Base-by-base conservation (phyloP, 257 asterid species). In the Coffea canephora region DNA sequence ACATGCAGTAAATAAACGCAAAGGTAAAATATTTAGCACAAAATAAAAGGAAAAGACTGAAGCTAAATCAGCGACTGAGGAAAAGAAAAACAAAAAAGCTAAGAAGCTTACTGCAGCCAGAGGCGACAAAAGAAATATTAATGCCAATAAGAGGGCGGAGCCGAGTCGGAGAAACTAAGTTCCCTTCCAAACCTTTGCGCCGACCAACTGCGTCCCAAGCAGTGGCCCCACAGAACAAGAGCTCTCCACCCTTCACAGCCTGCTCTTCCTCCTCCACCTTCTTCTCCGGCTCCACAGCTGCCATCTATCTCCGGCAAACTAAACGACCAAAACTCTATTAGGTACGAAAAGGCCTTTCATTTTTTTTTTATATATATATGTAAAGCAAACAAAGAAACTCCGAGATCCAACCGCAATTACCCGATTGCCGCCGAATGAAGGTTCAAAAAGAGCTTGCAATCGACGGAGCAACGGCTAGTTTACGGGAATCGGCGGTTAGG, bases 191-290 rank as follows among this genome's bases (percentile, higher is more conserved):
- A 31, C 88, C 87, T 84, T 87, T 88, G 73, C 94, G 90, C 67
- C 96, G 96, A n/a, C 99, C 99, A 88, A 96, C 78, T 25, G 87
- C 85, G 71, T 92, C 97, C 99, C 99, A 96, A 13, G 90, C 83
- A 50, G 97, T 92, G 7, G 97, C 87, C 11, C 99, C 99, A 83
- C 98, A 92, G 84, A 91, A 96, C 80, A 94, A 88, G 52, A 96
- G 62, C 91, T 94, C 98, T 23, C 99, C 99, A 41, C 94, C 93
- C 81, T 85, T 88, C 73, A 85, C 88, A 46, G n/a, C 74, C 85
- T 62, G 89, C 83, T 82, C 88, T 57, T 69, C 85, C 85, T 85
- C 87, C 77, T 80, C 90, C 68, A 11, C 67, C 67, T 23, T 8
- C 86, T 88, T 85, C 86, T 90, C 92, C 67, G 65, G 87, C 50